A percentile compares a stretch with the other conserved stretches of the same genome.
Evolutionary conservation across 2,329 filamentous ascomycete species (phyloP).

Genomic region (Trichophyton benhamiae): DNA sequence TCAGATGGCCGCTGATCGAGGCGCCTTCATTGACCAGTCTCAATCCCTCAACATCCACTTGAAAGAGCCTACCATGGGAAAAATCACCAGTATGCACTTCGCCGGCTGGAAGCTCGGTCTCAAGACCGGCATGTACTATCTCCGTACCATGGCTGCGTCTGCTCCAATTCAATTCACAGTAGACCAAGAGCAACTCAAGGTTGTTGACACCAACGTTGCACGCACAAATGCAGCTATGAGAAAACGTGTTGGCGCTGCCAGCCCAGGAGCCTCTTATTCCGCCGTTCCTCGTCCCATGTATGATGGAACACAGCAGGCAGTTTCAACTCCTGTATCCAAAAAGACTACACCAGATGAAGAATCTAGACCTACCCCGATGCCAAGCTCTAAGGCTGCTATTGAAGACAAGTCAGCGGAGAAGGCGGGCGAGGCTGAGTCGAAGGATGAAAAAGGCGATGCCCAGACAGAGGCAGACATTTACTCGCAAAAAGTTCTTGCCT

Average conservation of each 20-base stretch:
- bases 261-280: constrained; percentile 44
- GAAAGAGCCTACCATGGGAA: constrained; percentile 98
- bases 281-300: constrained; percentile 58
- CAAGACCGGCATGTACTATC: constrained; percentile 99
- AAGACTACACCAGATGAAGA: constrained; percentile 54
- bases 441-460: constrained; percentile 33
- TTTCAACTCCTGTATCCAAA: constrained; percentile 53
- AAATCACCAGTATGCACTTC: constrained; percentile 99
- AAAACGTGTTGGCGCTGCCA: constrained; percentile 54
- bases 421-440: not conserved
- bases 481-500: constrained; percentile 78
- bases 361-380: constrained; percentile 42
- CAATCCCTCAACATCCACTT: constrained; percentile 99
- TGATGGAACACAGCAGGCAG: constrained; percentile 23
- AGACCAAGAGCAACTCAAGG: constrained; percentile 86
- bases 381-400: constrained; percentile 19
- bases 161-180: constrained; percentile 98
- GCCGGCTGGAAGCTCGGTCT: constrained; percentile 97
- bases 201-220: constrained; percentile 67
- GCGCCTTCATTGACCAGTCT: constrained; percentile 97
- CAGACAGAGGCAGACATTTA: constrained; percentile 81
- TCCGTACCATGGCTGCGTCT: constrained; percentile 91
- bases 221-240: constrained; percentile 48
- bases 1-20: constrained; percentile 96
- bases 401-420: constrained; percentile 22